Evolutionary conservation across 129 eudicot species (phyloP).

Genomic region (Helichrysum umbraculigerum): DNA sequence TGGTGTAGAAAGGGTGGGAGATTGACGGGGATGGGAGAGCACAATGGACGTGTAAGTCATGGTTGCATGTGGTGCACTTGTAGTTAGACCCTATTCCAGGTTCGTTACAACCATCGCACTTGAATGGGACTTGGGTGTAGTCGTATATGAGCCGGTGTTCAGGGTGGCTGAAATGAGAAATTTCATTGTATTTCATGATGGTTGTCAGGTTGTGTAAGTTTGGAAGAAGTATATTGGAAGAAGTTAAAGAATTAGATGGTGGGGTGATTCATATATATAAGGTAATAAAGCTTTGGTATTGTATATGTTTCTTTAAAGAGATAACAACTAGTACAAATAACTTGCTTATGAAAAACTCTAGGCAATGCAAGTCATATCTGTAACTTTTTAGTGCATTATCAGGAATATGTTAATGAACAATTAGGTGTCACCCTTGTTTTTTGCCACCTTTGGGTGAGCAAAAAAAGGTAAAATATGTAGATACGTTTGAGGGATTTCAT

Average conservation of each 20-base stretch:
- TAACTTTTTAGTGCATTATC: background rate
- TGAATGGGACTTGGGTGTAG: constrained; percentile 70
- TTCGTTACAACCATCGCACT: constrained; percentile 92
- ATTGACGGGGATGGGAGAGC: constrained; percentile 66
- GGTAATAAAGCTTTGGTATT: constrained; percentile 9
- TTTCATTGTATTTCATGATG: constrained; percentile 79
- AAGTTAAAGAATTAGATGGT: constrained; percentile 19
- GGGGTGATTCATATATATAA: constrained; percentile 29
- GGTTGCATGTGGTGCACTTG: constrained; percentile 65
- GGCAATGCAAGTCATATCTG: background rate
- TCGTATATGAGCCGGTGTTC: constrained; percentile 68
- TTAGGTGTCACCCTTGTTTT: background rate
- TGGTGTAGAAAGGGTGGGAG: constrained; percentile 78
- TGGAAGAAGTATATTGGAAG: constrained; percentile 4
- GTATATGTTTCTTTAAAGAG: constrained; percentile 39
- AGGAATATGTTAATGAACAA: background rate
- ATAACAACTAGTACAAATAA: constrained; percentile 18
- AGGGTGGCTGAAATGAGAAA: constrained; percentile 69
- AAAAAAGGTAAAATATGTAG: background rate
- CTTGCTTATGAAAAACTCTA: background rate
- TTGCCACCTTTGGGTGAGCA: background rate
- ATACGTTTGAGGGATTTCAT: background rate
- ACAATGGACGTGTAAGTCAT: constrained; percentile 73
- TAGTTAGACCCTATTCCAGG: constrained; percentile 80
- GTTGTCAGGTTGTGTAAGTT: constrained; percentile 22